phyloP scores from a whole-genome alignment of 1,284 basidiomycete species.

The Trichosporon coremiiforme region DNA sequence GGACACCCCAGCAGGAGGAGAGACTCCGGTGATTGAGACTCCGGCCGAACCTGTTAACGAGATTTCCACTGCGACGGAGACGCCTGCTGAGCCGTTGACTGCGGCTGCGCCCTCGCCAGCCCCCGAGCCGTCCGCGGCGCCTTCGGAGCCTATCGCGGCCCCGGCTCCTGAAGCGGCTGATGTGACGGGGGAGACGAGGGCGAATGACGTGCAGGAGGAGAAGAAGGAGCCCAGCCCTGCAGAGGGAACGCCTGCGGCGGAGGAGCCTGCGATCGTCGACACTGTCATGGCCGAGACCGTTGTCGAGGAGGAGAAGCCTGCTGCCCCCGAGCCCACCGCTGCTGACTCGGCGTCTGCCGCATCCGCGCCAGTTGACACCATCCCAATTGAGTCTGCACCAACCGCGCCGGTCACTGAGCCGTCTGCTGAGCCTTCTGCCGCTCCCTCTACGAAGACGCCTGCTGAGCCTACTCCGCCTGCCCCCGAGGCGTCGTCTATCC shows the following conservation, averaged over 20 bases:
- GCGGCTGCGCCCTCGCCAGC: constrained; percentile 6
- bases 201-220: not conserved
- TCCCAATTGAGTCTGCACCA: not conserved
- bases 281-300: not conserved
- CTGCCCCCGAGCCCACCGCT: not conserved
- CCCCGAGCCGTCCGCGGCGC: not conserved
- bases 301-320: not conserved
- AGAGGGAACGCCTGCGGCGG: constrained; percentile 4
- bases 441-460: not conserved
- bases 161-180: too few species aligned
- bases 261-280: not conserved
- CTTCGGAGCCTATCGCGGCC: too few species aligned
- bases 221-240: constrained; percentile 3
- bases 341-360: not conserved
- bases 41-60: not conserved
- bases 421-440: not conserved
- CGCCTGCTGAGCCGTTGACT: not conserved
- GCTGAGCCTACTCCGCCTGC: constrained; percentile 3
- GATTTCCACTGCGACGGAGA: constrained; percentile 4
- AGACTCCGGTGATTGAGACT: constrained; percentile 18
- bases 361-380: not conserved
- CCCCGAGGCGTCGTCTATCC: not conserved
- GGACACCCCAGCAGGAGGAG: constrained; percentile 10
- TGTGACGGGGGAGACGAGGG: not conserved
- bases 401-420: not conserved